Percentiles rank a stretch among this genome's conserved stretches.
Evolutionary conservation across 176 grass and related monocot genomes (phyloP).

Genomic region (Olyra latifolia): DNA sequence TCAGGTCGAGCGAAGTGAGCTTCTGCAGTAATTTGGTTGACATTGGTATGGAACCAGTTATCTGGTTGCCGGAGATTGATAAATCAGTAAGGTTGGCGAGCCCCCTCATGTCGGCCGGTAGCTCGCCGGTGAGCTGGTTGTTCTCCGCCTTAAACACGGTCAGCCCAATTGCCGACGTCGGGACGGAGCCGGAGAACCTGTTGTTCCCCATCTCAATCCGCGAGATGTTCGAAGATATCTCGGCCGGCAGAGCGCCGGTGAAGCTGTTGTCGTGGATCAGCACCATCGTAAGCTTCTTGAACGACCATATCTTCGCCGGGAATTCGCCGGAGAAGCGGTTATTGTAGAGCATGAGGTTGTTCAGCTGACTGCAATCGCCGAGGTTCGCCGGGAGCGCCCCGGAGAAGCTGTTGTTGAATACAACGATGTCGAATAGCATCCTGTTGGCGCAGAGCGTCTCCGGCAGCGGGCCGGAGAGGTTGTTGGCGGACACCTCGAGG

Average conservation of each 20-base stretch:
- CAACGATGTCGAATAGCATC: conserved; percentile 37
- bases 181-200: conserved; percentile 55
- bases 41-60: conserved; percentile 49
- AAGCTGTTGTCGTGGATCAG: conserved; percentile 67
- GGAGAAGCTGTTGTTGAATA: conserved; percentile 70
- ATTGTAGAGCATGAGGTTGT: conserved; percentile 59
- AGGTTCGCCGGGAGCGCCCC: conserved; percentile 47
- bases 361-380: conserved; percentile 17
- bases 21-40: conserved; percentile 40
- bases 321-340: conserved; percentile 63
- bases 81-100: conserved; percentile 39
- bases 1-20: conserved; percentile 54
- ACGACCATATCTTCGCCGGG: conserved; percentile 49
- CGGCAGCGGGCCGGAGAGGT: conserved; percentile 50
- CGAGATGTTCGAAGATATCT: conserved; percentile 29
- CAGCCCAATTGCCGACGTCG: neutral
- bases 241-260: conserved; percentile 47
- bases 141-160: conserved; percentile 49
- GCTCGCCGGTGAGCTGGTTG: conserved; percentile 52
- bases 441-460: conserved; percentile 47
- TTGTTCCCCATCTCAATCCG: conserved; percentile 69
- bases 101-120: conserved; percentile 45
- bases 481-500: conserved; percentile 56
- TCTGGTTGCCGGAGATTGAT: conserved; percentile 31
- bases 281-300: conserved; percentile 36